A percentile compares a stretch with the other conserved stretches of the same genome.
phyloP scores from a whole-genome alignment of 108 stramenopile species.

The Skeletonema costatum region DNA sequence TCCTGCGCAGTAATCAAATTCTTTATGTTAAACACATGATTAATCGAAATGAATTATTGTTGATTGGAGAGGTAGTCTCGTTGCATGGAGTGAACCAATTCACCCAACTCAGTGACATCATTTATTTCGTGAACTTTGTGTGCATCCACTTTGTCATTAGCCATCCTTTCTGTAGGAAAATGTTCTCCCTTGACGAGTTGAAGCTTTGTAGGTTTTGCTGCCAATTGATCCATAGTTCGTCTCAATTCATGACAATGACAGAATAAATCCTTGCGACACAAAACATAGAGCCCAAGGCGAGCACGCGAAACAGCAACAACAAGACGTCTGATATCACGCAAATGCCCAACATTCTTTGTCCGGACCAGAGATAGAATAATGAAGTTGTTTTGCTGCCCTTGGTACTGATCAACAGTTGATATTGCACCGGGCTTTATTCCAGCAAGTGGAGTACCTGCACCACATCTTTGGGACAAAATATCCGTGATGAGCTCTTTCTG shows the following conservation, averaged over 20 bases:
- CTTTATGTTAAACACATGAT: slow-evolving; percentile 35
- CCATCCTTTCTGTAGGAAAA: slow-evolving; percentile 58
- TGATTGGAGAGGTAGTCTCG: slow-evolving; percentile 44
- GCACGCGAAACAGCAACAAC: slow-evolving; percentile 97
- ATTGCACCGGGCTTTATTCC: slow-evolving; percentile 66
- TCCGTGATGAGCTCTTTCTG: slow-evolving; percentile 93
- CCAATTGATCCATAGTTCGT: slow-evolving; percentile 70
- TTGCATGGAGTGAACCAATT: slow-evolving; percentile 84
- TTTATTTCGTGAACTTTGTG: slow-evolving; percentile 66
- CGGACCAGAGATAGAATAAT: slow-evolving; percentile 95
- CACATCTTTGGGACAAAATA: slow-evolving; percentile 87
- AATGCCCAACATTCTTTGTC: slow-evolving; percentile 92
- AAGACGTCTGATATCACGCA: slow-evolving; percentile 95
- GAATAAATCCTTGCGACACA: slow-evolving; percentile 78
- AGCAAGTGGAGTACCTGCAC: slow-evolving; percentile 75
- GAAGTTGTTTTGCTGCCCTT: slow-evolving; percentile 97
- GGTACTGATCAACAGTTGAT: slow-evolving; percentile 96
- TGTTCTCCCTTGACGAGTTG: slow-evolving; percentile 76
- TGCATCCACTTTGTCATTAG: slow-evolving; percentile 42
- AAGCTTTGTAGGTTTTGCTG: slow-evolving; percentile 53
- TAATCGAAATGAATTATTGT: slow-evolving; percentile 41
- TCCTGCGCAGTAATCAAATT: slow-evolving; percentile 53
- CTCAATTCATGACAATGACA: slow-evolving; percentile 74
- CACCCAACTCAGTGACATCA: slow-evolving; percentile 73
- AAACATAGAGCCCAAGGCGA: slow-evolving; percentile 95